Percentiles rank a stretch among this genome's conserved stretches.
Conservation (phyloP, 306 rosid genomes). For the Cicer chorassanicum region DNA sequence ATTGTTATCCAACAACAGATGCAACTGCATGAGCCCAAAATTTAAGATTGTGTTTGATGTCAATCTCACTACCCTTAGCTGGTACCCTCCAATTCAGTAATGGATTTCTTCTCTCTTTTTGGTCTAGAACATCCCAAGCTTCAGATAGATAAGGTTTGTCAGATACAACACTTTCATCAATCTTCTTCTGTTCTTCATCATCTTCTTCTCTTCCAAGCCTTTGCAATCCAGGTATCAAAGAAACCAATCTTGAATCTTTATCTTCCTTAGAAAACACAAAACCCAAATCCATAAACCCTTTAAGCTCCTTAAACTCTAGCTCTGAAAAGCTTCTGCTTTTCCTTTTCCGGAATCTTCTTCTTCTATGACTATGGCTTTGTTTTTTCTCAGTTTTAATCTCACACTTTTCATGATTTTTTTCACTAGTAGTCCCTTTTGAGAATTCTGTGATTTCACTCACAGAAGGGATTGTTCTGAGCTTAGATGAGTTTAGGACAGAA, state of each 20-base stretch:
- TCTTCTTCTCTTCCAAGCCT: conserved; percentile 50
- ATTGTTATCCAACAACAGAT: conserved; percentile 62
- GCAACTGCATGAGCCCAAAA: conserved; percentile 83
- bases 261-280: conserved; percentile 78
- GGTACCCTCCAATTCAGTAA: conserved; percentile 65
- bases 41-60: conserved; percentile 68
- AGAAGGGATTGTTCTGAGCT: conserved; percentile 60
- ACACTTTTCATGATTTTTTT: conserved; percentile 21
- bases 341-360: neutral
- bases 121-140: conserved; percentile 70
- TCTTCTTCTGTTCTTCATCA: conserved; percentile 33
- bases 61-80: conserved; percentile 52
- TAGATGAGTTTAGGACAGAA: conserved; percentile 46
- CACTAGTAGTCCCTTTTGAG: neutral
- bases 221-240: conserved; percentile 77
- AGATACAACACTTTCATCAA: conserved; percentile 44
- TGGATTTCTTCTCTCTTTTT: conserved; percentile 43
- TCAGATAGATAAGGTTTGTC: conserved; percentile 78
- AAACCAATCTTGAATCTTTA: conserved; percentile 58
- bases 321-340: conserved; percentile 63
- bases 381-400: conserved; percentile 15
- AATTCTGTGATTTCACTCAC: conserved; percentile 52
- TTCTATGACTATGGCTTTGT: conserved; percentile 28
- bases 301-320: conserved; percentile 75
- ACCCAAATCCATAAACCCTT: conserved; percentile 95